Evolutionary conservation across 805 yeast species (phyloP).

Genomic region (Myxozyma vanderwaltii): DNA sequence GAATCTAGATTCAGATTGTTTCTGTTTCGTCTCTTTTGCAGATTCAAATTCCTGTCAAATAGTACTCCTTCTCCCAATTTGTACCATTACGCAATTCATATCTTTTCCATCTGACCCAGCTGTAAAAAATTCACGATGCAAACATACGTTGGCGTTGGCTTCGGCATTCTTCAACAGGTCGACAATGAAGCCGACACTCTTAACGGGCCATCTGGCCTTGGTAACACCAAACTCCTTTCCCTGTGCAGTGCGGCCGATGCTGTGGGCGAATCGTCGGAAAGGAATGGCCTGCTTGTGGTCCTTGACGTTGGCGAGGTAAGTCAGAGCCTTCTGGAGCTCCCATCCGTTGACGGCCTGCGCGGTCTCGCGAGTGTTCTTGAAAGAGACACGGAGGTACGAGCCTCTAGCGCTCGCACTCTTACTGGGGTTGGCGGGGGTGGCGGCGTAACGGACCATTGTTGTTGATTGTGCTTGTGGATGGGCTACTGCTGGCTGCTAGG

Average conservation of each 20-base stretch:
- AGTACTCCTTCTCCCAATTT: too few species aligned
- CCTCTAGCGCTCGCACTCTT: conserved; percentile 99
- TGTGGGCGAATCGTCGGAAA: conserved; percentile 95
- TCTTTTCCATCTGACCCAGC: not conserved
- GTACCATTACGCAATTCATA: not conserved
- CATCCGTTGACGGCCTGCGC: conserved; percentile 98
- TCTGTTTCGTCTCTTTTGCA: too few species aligned
- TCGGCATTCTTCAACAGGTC: conserved; percentile 97
- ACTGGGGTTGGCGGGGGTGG: conserved; percentile 98
- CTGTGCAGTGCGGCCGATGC: conserved; percentile 99
- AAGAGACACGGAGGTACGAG: conserved; percentile 97
- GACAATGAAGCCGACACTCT: conserved; percentile 93
- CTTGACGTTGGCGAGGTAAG: conserved; percentile 92
- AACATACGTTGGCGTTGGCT: conserved; percentile 82
- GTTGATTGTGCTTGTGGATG: conserved; percentile 6
- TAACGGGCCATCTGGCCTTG: conserved; percentile 99
- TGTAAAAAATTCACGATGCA: not conserved
- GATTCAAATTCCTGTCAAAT: too few species aligned
- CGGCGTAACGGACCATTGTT: conserved; percentile 98
- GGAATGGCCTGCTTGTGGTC: conserved; percentile 99
- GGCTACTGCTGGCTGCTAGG: not conserved
- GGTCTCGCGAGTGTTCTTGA: conserved; percentile 99
- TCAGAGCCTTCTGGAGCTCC: conserved; percentile 94
- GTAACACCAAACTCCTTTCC: conserved; percentile 99
- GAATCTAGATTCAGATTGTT: too few species aligned